A percentile compares a stretch with the other conserved stretches of the same genome.
phyloP scores from a whole-genome alignment of 352 stramenopile species.

The Saprolegnia diclina region DNA sequence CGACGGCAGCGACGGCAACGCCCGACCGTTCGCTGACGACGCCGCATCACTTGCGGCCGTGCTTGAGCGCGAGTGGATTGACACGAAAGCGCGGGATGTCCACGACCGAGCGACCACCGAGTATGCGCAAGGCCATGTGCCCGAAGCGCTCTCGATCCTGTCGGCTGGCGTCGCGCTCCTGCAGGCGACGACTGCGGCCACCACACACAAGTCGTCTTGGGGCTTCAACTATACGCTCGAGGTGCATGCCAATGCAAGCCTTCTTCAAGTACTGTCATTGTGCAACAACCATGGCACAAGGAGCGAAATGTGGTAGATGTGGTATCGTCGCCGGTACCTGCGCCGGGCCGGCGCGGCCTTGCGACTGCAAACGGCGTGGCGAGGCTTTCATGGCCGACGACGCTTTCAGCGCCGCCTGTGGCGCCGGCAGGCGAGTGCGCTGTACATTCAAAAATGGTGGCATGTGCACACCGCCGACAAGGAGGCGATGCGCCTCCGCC shows the following conservation, averaged over 20 bases:
- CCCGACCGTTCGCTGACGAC: not conserved
- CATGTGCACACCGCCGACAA: slow-evolving; percentile 1
- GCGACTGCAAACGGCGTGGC: not conserved
- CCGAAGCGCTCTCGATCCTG: not conserved
- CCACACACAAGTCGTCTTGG: slow-evolving; percentile 1
- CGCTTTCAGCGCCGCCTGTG: not conserved
- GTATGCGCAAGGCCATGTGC: not conserved
- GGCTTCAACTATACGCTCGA: slow-evolving; percentile 20
- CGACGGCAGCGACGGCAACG: slow-evolving; percentile 8
- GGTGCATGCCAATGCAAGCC: not conserved
- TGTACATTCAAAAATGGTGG: slow-evolving; percentile 14
- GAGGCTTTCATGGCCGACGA: slow-evolving; percentile 3
- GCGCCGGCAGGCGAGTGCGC: not conserved
- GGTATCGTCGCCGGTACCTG: not conserved
- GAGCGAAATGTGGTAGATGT: not conserved
- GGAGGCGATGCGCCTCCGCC: slow-evolving; percentile 13
- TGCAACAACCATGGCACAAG: not conserved
- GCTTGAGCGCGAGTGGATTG: slow-evolving; percentile 13
- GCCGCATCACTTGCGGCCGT: not conserved
- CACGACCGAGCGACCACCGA: not conserved
- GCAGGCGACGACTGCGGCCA: not conserved
- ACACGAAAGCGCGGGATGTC: not conserved
- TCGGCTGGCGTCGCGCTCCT: not conserved
- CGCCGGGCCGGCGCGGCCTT: not conserved
- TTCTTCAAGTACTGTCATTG: not conserved